Base-by-base conservation (phyloP, 257 asterid species). In the Dorcoceras hygrometricum region DNA sequence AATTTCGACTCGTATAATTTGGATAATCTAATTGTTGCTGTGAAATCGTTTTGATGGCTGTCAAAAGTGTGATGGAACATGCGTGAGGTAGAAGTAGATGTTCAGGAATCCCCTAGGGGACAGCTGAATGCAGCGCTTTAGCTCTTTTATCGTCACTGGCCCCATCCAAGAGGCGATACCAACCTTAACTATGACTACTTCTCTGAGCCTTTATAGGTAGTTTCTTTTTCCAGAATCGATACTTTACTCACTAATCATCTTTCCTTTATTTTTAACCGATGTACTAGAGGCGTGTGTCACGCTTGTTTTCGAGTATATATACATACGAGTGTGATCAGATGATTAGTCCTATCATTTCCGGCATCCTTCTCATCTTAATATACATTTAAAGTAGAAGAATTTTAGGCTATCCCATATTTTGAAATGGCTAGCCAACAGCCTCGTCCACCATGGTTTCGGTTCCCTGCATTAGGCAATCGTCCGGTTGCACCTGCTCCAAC, bases 401-500 rank as follows among this genome's bases (percentile, higher is more conserved):
- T 1, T 46, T 46, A 46, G 8, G 1, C 8, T 46, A 39, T 39
- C 1, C 2, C 22, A 4, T 48, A 27, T 25, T 31, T 11, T 18
- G 5, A 64, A 59, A 80, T 80, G 85, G 79, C 76, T 6, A 69
- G 61, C 72, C 83, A 77, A 66, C 83, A 64, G 32, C 39, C 69
- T 50, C 70, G 81, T 60, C 86, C 82, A 22, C 62, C 80, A 68
- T 81, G 83, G 83, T 78, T 78, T 19, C 79, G 79, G 1, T 51
- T 81, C 24, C 62, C 81, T 39, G 51, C 73, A 22, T 14, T 71
- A 1, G 62, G 62, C 4, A 48, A 68, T 71, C 80, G 79, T 0
- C 26, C 81, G 2, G 24, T 72, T 3, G 60, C 72, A 0, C 62
- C 82, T 0, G 58, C 75, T 0, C 75, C 73, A 0, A 50, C 78